Evolutionary conservation across 306 rosid genomes (phyloP), one percentile per base, ranked within the genome.

Genomic region (Glycine latifolia): DNA sequence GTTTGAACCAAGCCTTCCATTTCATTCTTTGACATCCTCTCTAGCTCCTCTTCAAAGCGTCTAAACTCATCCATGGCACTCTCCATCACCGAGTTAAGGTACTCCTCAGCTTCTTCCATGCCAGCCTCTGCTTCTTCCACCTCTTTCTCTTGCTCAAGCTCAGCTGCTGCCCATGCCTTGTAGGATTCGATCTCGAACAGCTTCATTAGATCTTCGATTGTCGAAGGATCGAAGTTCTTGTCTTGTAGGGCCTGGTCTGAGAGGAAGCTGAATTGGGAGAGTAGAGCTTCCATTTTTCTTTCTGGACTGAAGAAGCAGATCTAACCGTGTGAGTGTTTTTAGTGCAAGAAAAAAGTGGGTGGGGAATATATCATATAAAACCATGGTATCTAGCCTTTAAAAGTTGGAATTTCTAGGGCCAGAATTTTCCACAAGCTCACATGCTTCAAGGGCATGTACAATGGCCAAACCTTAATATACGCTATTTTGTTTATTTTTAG

Each of bases 121-220:
- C 68, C 84, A 13, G 35, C 31, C 77, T 95, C 99, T 1, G 97
- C 89, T 41, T 87, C 93, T 52, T 86, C 88, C 20, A 67, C 52
- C 50, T 95, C 97, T 44, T 58, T 75, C 6, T 89, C 89, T 31
- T 79, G 87, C 50, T 92, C 90, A 1, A 91, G 89, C 31, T 93
- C 99, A 50, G 86, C 62, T 26, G 97, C 96, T 0, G 94, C 99
- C 99, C 98, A 93, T 52, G 97, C 90, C 3, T 83, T 95, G 94
- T 93, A 95, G 1, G 97, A 90, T n/a, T 95, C 99, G 26, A 95
- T 85, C 91, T 95, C 99, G 39, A 95, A 95, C 5, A 95, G 94
- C 76, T 82, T 93, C 94, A 92, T 87, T 0, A 92, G 89, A 83
- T 91, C 97, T 81, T 95, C 94, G 13, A 92, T 88, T 15, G 89